Evolutionary conservation across 345 rosid genomes (phyloP).

Genomic region (Toxicodendron radicans): DNA sequence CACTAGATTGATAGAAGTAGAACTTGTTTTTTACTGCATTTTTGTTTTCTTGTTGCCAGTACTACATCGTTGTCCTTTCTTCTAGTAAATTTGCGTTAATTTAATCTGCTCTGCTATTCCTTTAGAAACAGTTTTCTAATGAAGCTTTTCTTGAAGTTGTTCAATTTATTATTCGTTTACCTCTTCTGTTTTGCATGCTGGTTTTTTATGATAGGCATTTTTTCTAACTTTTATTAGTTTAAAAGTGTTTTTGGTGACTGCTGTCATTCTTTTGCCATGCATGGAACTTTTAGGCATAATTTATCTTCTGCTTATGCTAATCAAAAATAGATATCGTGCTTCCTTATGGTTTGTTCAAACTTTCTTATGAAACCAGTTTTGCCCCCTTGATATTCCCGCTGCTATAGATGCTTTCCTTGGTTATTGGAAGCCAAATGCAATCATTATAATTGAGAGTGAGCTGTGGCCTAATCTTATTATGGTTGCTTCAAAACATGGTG

Average conservation of each 20-base stretch:
- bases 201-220: not conserved
- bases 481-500: constrained; percentile 57
- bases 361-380: constrained; percentile 50
- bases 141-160: not conserved
- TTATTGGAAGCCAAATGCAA: constrained; percentile 75
- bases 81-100: not conserved
- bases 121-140: not conserved
- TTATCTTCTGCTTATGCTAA: not conserved
- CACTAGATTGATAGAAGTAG: not conserved
- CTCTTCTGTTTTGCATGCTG: not conserved
- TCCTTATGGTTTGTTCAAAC: constrained; percentile 15
- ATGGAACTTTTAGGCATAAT: not conserved
- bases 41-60: not conserved
- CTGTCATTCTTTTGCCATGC: not conserved
- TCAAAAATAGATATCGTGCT: not conserved
- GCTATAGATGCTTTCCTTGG: constrained; percentile 70
- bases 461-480: constrained; percentile 92
- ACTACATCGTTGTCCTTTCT: not conserved
- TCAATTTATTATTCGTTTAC: not conserved
- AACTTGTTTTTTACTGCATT: not conserved
- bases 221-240: not conserved
- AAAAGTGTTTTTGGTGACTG: not conserved
- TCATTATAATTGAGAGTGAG: constrained; percentile 80
- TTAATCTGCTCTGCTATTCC: not conserved
- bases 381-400: constrained; percentile 78